Evolutionary conservation across 1,284 basidiomycete species (phyloP), one percentile per base, ranked within the genome.

Genomic region (Heliocybe sulcata): DNA sequence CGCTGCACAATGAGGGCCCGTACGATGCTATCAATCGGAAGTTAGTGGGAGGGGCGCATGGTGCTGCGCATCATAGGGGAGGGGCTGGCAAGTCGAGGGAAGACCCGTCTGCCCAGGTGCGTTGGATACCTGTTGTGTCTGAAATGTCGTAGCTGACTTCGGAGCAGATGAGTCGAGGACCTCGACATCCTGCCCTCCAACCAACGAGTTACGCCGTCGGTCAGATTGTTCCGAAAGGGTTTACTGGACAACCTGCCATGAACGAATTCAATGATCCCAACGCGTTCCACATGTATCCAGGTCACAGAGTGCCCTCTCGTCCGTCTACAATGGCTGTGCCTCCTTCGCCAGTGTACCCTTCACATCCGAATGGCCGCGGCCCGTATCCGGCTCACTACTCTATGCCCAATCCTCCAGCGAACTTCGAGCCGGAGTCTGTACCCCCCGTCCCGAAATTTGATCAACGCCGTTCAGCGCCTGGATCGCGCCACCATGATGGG

Each of bases 1-100:
- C 73, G 14, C 70, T 84, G 59, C 87, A 89, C 64, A 83, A 88
- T 59, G 72, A 72, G 47, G 81, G 86, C 0, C 86, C 85, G 22
- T 90, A 89, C 62, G 85, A 90, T 61, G 81, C 77, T 2, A 74
- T 76, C 16, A 42, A 42, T n/a, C 38, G 38, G 16, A 16, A 20
- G 16, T 20, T 42, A 20, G 38, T 20, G 12, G 12, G 16, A 16
- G 16, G 16, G 3, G 12, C 16, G 16, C 38, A 42, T 42, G 16
- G 38, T 42, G 6, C 16, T 8, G 8, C 38, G 38, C 38, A 42
- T n/a, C 38, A 16, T 20, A 42, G 38, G 38, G 16, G 38, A 42
- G 16, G 19, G 16, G 16, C 19, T 4, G 38, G 38, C 16, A 42
- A 42, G 16, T 6, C 12, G 3, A 16, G 16, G 38, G 38, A 42